Evolutionary conservation across 1,139 yeast species (phyloP), one percentile per base, ranked within the genome.

Genomic region (Yamadazyma songkhlaensis): DNA sequence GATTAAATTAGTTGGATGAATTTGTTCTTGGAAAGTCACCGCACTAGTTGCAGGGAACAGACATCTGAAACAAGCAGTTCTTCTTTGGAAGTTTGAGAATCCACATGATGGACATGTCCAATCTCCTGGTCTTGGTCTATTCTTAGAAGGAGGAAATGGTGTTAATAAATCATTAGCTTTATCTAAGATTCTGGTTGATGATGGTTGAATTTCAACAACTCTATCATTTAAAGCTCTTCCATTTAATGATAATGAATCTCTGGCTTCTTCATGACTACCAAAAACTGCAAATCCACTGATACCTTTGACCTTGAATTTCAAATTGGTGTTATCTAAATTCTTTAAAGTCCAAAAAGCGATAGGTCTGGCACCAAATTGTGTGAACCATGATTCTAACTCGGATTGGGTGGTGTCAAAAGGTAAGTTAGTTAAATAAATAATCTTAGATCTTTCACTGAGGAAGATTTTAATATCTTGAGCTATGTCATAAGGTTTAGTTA

Each of bases 61-160:
- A 57, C 97, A 90, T 47, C 97, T 74, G 67, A 89, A 88, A 61
- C 97, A 90, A 3, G 95, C 95, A 2, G 95, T 86, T 60, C 97
- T 77, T 53, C 97, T 78, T 62, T 90, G 97, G 63, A 90, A 90
- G 57, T 90, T 90, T 27, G 95, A 85, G 55, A 90, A 90, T 1
- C 97, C 96, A 67, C 97, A 90, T 6, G 92, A 82, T 12, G 96
- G 96, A 62, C 97, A 90, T 6, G 87, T 86, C 97, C 97, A 90
- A 56, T 90, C 97, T 17, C 97, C 97, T 0, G 97, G 97, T 54
- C 97, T 74, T 17, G 96, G 96, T 50, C 95, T 75, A 58, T 89
- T 89, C 53, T 89, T 89, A 35, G 87, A 81, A 20, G 89, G 82
- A 10, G 96, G 96, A 60, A 90, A 89, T 8, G 95, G 87, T 0